These are phyloP conservation scores for Daedaleopsis sinensis DNA, from an alignment of 768 basidiomycete species.

Conservation along the genomic window DNA sequence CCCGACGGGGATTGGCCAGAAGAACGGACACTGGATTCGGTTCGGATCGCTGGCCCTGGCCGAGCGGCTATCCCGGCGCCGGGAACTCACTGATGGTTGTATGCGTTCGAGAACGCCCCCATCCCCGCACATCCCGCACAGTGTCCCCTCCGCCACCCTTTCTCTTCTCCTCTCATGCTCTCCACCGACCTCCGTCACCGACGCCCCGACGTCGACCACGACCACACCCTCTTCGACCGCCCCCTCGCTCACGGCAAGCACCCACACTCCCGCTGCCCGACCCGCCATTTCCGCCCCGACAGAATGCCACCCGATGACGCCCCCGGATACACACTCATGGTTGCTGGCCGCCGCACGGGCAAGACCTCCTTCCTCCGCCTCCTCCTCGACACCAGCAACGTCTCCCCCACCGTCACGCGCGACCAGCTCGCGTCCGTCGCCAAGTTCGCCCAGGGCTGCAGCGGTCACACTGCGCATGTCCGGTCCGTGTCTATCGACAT, in stretches of 20 bases:
- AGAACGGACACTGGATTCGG: constrained; percentile 12
- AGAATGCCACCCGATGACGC: constrained; percentile 33
- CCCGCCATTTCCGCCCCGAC: constrained; percentile 22
- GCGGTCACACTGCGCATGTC: constrained; percentile 72
- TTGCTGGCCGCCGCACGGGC: constrained; percentile 80
- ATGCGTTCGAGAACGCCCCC: constrained; percentile 31
- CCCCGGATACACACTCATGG: constrained; percentile 70
- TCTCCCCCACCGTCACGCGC: constrained; percentile 62
- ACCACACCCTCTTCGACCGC: constrained; percentile 26
- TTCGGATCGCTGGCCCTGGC: constrained; percentile 25
- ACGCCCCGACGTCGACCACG: constrained; percentile 46
- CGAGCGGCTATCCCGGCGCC: constrained; percentile 26
- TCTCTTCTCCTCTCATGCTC: constrained; percentile 59
- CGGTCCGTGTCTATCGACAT: constrained; percentile 73
- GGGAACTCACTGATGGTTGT: constrained; percentile 25
- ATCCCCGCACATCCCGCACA: constrained; percentile 61
- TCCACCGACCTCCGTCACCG: constrained; percentile 52
- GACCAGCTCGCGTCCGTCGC: constrained; percentile 82
- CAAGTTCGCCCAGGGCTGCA: constrained; percentile 79
- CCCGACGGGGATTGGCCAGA: constrained; percentile 15
- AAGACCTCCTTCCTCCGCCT: constrained; percentile 89
- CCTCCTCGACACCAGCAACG: constrained; percentile 77
- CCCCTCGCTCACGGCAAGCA: constrained; percentile 28
- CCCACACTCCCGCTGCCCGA: constrained; percentile 32
- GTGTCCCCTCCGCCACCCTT: constrained; percentile 55